Base-by-base conservation (phyloP, 108 stramenopile species). In the Fistulifera pelliculosa region DNA sequence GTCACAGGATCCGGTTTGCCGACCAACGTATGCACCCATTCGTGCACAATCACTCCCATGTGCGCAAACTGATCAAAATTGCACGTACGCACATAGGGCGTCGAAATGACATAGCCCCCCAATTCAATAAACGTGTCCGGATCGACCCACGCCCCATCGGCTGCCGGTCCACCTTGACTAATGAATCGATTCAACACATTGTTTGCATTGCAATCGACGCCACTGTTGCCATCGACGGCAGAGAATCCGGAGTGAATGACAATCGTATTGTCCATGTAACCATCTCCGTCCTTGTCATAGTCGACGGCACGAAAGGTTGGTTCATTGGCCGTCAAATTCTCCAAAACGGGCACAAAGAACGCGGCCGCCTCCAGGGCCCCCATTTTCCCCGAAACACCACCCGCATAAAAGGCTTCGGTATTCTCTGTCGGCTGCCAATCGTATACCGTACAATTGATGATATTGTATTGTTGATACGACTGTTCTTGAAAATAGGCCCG, bases 341-440 rank as follows among this genome's bases (percentile, higher is more conserved):
- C 21, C 19, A 45, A 21, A 45, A 45, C 11, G 44, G 44, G 44
- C 6, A 35, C 31, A 35, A 35, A 35, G 12, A 17, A 45, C 7
- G 21, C 21, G 44, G 44, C 44, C 21, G 17, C 21, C 5, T 17
- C 19, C 21, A 45, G 44, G 19, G 44, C 17, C 11, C 19, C 19
- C 17, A 21, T 21, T 21, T 21, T 17, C 5, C 44, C 44, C 17
- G 44, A 45, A 21, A 21, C 21, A 2, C 44, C 44, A 11, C 17
- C 21, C 19, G 57, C 35, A 27, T 58, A 58, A 24, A 49, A 19
- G 2, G 18, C n/a, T n/a, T 58, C 57, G 26, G 61, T 62, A 41
- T 62, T 54, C 35, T 62, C 61, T 11, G 61, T 54, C 1, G 25
- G 13, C 2, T 47, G 1, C 61, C 61, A 62, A 44, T 62, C 61